Conservation (phyloP, 2,329 filamentous ascomycete genomes). For the Raffaelea arxii region DNA sequence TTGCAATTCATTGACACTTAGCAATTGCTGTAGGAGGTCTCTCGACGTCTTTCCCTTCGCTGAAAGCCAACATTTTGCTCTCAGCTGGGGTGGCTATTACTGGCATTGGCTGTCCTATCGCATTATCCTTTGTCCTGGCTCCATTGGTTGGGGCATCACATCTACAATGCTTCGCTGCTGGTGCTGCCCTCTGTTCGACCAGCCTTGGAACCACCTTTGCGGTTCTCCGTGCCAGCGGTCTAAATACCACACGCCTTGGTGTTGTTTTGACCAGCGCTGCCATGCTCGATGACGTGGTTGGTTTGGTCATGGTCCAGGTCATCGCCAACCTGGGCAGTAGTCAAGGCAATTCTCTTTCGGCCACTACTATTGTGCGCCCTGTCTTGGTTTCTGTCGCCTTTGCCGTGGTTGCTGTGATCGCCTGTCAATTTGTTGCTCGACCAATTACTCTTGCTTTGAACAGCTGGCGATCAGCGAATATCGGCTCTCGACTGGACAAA, state of each 20-base stretch:
- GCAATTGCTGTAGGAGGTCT: conserved; percentile 39
- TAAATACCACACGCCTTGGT: conserved; percentile 37
- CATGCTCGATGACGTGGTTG: conserved; percentile 75
- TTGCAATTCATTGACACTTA: background rate
- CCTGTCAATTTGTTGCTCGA: conserved; percentile 32
- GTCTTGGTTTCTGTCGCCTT: conserved; percentile 41
- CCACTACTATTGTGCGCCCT: conserved; percentile 31
- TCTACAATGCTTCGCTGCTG: conserved; percentile 58
- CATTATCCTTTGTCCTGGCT: conserved; percentile 51
- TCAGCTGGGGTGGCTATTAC: conserved; percentile 55
- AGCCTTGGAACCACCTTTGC: conserved; percentile 63
- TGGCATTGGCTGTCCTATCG: conserved; percentile 55
- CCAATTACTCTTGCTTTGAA: conserved; percentile 30
- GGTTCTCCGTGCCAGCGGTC: conserved; percentile 32
- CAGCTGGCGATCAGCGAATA: conserved; percentile 16
- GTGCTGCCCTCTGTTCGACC: conserved; percentile 64
- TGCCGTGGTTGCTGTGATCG: conserved; percentile 33
- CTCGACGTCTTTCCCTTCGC: conserved; percentile 38
- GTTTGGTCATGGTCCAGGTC: conserved; percentile 67
- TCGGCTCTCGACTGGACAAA: conserved; percentile 13
- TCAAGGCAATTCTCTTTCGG: conserved; percentile 13
- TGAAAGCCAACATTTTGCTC: conserved; percentile 51
- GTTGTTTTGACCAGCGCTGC: conserved; percentile 60
- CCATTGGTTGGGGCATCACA: conserved; percentile 35
- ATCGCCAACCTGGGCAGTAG: conserved; percentile 51